Percentiles rank a stretch among this genome's conserved stretches.
These are phyloP conservation scores for Oryza officinalis DNA, from an alignment of 176 grass and related monocot genomes.

Conservation along the genomic window DNA sequence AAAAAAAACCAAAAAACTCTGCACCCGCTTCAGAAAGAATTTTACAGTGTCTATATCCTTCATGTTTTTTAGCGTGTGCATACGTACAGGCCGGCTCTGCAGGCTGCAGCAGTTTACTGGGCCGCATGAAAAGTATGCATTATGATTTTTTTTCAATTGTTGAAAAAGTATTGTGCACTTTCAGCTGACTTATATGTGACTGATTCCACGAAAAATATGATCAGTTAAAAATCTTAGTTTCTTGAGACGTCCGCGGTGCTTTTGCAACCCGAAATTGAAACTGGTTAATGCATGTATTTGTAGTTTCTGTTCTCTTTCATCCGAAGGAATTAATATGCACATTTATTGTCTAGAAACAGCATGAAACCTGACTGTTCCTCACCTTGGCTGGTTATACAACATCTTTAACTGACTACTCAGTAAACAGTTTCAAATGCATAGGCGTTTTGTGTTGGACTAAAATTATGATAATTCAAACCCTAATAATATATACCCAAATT, in stretches of 20 bases:
- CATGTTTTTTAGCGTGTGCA: not conserved
- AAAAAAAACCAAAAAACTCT: slow-evolving; percentile 12
- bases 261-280: not conserved
- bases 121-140: not conserved
- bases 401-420: slow-evolving; percentile 5
- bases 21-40: slow-evolving; percentile 14
- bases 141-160: not conserved
- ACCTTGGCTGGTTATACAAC: not conserved
- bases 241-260: not conserved
- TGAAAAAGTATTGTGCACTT: not conserved
- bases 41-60: slow-evolving; percentile 25
- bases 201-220: slow-evolving; percentile 1
- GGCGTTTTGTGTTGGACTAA: not conserved
- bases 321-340: not conserved
- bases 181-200: not conserved
- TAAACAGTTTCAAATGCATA: slow-evolving; percentile 5
- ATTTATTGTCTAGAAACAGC: not conserved
- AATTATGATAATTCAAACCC: slow-evolving; percentile 29
- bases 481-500: slow-evolving; percentile 21
- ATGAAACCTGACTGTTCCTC: not conserved
- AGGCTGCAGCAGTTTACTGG: not conserved
- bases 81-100: not conserved
- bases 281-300: not conserved
- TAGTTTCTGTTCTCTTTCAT: not conserved
- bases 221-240: not conserved